Conservation (phyloP, 495 filamentous ascomycete genomes). For the Aspergillus biplanus region DNA sequence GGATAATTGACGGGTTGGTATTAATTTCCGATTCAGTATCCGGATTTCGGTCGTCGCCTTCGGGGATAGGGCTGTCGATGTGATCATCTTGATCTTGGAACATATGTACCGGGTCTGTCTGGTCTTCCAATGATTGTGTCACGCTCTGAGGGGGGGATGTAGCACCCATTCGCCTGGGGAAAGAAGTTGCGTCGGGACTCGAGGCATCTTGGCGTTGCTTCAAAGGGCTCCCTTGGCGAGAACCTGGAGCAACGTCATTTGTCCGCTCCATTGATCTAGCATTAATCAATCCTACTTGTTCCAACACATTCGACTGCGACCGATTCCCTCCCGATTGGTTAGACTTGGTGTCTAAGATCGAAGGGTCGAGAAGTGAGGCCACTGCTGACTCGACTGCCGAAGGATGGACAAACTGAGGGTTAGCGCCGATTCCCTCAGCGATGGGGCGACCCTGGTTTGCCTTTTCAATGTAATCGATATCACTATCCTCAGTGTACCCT, state of each 20-base stretch:
- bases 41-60: constrained; percentile 57
- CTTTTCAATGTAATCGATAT: constrained; percentile 60
- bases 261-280: constrained; percentile 21
- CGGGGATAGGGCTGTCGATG: constrained; percentile 52
- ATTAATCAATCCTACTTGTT: constrained; percentile 22
- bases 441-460: constrained; percentile 70
- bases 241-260: constrained; percentile 26
- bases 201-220: constrained; percentile 48
- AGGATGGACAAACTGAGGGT: constrained; percentile 74
- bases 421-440: constrained; percentile 62
- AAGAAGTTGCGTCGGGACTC: constrained; percentile 48
- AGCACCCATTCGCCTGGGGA: constrained; percentile 51
- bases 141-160: constrained; percentile 79
- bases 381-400: constrained; percentile 83
- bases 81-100: constrained; percentile 64
- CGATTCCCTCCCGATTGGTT: constrained; percentile 37
- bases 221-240: constrained; percentile 46
- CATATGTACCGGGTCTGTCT: constrained; percentile 55
- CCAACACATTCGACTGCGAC: constrained; percentile 38
- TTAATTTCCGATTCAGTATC: constrained; percentile 66
- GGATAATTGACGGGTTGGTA: constrained; percentile 78
- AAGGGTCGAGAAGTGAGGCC: constrained; percentile 82
- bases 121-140: constrained; percentile 63
- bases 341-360: constrained; percentile 54
- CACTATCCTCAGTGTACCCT: constrained; percentile 71